Conservation (phyloP, 306 rosid species). For the Boehmeria nivea region DNA sequence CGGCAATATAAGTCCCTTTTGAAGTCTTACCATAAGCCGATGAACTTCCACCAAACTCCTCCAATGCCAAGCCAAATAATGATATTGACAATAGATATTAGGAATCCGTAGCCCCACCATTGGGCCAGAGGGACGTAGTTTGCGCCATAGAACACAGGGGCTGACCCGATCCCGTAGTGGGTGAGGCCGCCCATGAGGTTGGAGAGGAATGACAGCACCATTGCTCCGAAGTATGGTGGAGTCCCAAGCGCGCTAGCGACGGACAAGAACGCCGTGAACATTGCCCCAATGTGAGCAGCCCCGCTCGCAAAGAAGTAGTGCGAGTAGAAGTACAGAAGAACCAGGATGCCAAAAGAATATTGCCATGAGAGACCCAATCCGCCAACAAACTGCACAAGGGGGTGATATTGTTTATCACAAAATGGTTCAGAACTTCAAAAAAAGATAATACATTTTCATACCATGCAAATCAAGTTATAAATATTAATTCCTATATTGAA, state of each 20-base stretch:
- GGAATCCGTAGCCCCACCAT: conserved; percentile 99
- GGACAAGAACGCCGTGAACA: conserved; percentile 96
- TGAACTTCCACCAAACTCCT: conserved; percentile 88
- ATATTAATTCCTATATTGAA: too few species aligned
- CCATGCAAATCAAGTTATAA: too few species aligned
- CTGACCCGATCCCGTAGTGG: conserved; percentile 97
- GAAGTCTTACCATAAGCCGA: conserved; percentile 71
- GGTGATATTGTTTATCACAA: too few species aligned
- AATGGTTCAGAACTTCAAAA: too few species aligned
- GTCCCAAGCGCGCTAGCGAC: conserved; percentile 99
- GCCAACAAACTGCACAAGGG: conserved; percentile 72
- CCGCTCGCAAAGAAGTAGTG: conserved; percentile 99
- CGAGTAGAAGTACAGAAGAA: conserved; percentile 91
- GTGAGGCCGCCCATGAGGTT: conserved; percentile 99
- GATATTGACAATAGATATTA: conserved; percentile 71
- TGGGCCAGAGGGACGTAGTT: conserved; percentile 87
- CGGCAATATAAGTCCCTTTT: conserved; percentile 18
- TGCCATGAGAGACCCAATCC: conserved; percentile 98
- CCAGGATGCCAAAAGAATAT: conserved; percentile 83
- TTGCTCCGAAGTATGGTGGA: conserved; percentile 84
- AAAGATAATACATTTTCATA: too few species aligned
- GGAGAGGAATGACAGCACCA: conserved; percentile 88
- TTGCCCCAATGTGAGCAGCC: conserved; percentile 98
- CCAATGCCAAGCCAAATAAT: conserved; percentile 93
- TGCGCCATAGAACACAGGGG: conserved; percentile 94